Evolutionary conservation across 768 basidiomycete genomes (phyloP), one percentile per base, ranked within the genome.

Genomic region (Termitomyces sp.): DNA sequence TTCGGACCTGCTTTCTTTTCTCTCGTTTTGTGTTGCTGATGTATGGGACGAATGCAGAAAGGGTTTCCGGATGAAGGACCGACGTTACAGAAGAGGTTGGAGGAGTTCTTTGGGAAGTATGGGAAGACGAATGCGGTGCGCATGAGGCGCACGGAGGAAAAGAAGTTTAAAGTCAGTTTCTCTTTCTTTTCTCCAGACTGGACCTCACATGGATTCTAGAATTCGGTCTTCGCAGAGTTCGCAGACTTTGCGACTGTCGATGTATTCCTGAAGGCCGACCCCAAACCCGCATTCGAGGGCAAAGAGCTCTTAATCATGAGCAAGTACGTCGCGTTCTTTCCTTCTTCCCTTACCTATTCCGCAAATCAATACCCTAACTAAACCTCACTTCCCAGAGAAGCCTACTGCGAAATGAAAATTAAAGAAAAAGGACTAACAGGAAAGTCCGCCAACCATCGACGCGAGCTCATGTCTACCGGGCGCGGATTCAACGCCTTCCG

Each of bases 371-470:
- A 40, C n/a, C n/a, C 27, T 20, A 26, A 47, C 20, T 22, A 24
- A 4, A 34, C 14, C 1, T 7, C 24, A 22, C 3, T 8, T 58
- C 45, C 32, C 61, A 93, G 91, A 67, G 87, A 86, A 62, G 90
- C 79, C 8, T 97, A 97, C 71, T 93, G 93, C 65, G 86, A 93
- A 63, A 95, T 95, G 94, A 98, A 97, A 75, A 90, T 95, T 72
- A 88, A 92, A 71, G 92, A 96, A 74, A 95, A 97, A 72, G 93
- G 93, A 10, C 80, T 97, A 45, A 85, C 81, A 1, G 89, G 89
- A 27, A 90, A 85, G 64, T 81, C 84, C 16, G 88, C 88, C 14
- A 76, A 76, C 44, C 73, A 82, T 61, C 82, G 85, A 61, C 82
- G 80, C 59, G 84, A 87, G 43, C 68, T 69, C 46, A 80, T 87